Base-by-base conservation (phyloP, 225 moss, liverwort and hornwort species). In the Pseudisothecium myosuroides region DNA sequence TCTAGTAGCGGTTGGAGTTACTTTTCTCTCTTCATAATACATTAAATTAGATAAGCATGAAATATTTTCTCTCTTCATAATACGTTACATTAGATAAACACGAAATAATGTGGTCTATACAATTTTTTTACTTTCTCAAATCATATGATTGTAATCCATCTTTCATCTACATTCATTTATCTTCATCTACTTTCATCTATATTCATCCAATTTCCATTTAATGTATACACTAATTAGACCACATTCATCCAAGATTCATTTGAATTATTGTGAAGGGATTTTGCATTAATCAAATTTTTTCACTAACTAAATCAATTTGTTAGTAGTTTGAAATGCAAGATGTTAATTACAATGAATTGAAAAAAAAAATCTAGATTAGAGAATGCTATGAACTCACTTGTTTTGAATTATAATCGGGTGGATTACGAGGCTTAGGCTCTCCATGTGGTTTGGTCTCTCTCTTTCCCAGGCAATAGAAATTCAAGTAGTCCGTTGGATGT, bases 381-480 rank as follows among this genome's bases (percentile, higher is more conserved):
- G 3, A 34, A 24, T 43, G 7, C 29, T 39, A 20, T 29, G 2
- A 84, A 55, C 66, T 84, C 47, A 98, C 98, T 90, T 98, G 98
- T 85, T 94, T 97, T 39, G 95, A 95, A 59, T 77, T 94, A 15
- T 88, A 37, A 43, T 94, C 91, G 17, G 96, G 95, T 84, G 96
- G 96, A 50, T 94, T 95, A 32, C 62, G 76, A 65, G 95, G 95
- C 45, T 90, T 55, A 55, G 81, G 72, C 81, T 96, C 98, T 50
- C 88, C 91, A 14, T 91, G 90, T 52, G 87, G 83, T 69, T 89
- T 87, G 56, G 94, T 94, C 88, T 98, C 97, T 80, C 98, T 93
- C n/a, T 95, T 97, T 37, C 92, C 98, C 34, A 98, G 90, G 81
- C 97, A 96, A 50, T 97, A 97, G 47, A 98, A 98, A 84, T 96